These are phyloP conservation scores for Crithidia bombi DNA, from an alignment of 208 protist genomes.

Conservation along the genomic window DNA sequence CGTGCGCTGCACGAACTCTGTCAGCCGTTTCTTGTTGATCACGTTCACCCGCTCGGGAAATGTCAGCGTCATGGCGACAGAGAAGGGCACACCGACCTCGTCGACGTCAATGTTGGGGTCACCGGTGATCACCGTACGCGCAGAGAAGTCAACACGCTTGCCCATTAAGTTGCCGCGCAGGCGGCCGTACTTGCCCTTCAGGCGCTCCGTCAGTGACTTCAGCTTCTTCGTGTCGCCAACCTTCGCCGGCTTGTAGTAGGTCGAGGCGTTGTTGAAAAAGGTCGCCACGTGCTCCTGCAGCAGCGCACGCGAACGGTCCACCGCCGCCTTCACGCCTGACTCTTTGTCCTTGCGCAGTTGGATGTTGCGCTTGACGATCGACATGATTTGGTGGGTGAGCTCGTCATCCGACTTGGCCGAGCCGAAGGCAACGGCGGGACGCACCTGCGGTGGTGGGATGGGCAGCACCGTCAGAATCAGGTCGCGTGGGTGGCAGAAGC, in stretches of 20 bases:
- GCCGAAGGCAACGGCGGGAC: slow-evolving; percentile 95
- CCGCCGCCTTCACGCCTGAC: slow-evolving; percentile 85
- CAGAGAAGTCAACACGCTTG: slow-evolving; percentile 99
- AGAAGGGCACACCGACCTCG: slow-evolving; percentile 99
- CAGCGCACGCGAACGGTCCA: slow-evolving; percentile 86
- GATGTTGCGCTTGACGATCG: slow-evolving; percentile 98
- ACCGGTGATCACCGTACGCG: slow-evolving; percentile 99
- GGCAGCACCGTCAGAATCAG: slow-evolving; percentile 96
- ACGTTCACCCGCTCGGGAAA: slow-evolving; percentile 99
- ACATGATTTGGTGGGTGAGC: slow-evolving; percentile 97
- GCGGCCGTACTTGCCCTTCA: slow-evolving; percentile 99
- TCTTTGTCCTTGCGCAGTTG: slow-evolving; percentile 88
- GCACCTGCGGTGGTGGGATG: slow-evolving; percentile 97
- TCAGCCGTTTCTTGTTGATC: slow-evolving; percentile 97
- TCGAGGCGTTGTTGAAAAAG: slow-evolving; percentile 98
- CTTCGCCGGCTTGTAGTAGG: slow-evolving; percentile 90
- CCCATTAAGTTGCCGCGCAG: slow-evolving; percentile 99
- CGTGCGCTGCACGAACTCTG: slow-evolving; percentile 93
- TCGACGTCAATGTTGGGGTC: slow-evolving; percentile 98
- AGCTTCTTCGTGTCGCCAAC: slow-evolving; percentile 93
- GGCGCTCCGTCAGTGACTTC: slow-evolving; percentile 98
- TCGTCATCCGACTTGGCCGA: slow-evolving; percentile 95
- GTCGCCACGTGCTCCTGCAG: slow-evolving; percentile 98
- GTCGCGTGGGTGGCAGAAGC: slow-evolving; percentile 82
- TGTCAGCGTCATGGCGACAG: slow-evolving; percentile 98